phyloP scores from a whole-genome alignment of 306 rosid genomes.

The Vigna reflexopilosa region DNA sequence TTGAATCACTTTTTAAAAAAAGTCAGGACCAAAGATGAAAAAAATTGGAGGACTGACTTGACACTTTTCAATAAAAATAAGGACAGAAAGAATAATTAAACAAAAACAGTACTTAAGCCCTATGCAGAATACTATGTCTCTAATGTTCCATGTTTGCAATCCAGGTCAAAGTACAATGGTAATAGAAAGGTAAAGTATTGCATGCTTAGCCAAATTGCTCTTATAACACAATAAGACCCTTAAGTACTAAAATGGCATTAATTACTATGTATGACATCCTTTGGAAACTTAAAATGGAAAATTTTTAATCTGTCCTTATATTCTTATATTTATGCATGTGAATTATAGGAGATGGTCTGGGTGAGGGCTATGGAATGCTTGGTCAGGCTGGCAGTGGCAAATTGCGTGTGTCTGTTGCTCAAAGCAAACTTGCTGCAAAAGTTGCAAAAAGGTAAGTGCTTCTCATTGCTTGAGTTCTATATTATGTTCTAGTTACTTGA shows the following conservation, averaged over 20 bases:
- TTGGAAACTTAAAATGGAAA: conserved; percentile 8
- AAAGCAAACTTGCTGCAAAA: conserved; percentile 90
- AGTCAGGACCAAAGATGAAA: too few species aligned
- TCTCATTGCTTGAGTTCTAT: conserved; percentile 25
- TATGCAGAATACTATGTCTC: conserved; percentile 3
- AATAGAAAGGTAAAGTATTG: background rate
- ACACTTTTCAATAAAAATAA: too few species aligned
- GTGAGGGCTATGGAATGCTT: conserved; percentile 99
- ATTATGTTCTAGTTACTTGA: conserved; percentile 18
- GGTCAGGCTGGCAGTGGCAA: conserved; percentile 99
- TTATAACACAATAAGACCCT: background rate
- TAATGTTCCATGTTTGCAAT: background rate
- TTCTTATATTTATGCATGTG: conserved; percentile 40
- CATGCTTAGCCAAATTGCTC: conserved; percentile 4
- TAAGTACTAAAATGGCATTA: conserved; percentile 2
- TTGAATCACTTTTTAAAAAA: too few species aligned
- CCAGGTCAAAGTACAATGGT: conserved; percentile 9
- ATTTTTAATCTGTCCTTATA: conserved; percentile 12
- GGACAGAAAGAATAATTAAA: too few species aligned
- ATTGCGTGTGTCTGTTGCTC: conserved; percentile 90
- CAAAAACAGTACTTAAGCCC: background rate
- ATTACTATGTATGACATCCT: conserved; percentile 13
- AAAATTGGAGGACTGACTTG: too few species aligned
- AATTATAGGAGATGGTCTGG: conserved; percentile 87
- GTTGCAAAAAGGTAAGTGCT: conserved; percentile 78